Base-by-base conservation (phyloP, 371 early-diverging fungal species). In the Mucor circinelloides region DNA sequence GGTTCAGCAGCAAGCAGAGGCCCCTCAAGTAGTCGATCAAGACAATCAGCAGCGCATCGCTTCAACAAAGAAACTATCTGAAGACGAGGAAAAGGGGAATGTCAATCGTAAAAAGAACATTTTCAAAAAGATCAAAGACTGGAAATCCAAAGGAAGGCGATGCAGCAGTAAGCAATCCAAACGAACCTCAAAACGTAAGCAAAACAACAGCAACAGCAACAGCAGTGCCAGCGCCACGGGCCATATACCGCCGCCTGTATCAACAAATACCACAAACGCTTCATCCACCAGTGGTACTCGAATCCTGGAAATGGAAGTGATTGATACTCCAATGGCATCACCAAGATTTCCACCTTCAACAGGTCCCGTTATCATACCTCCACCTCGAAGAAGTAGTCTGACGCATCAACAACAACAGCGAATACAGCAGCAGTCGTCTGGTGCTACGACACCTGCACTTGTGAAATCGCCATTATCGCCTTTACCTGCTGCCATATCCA, bases 391-490 rank as follows among this genome's bases (percentile, higher is more conserved):
- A 56, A 58, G 64, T 25, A 64, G 58, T 8, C 21, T 57, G 1
- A 56, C 57, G 3, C 34, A 52, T 13, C 48, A 60, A 2, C 60
- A 46, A 19, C 50, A 19, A 3, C 55, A 65, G 10, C 19, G 58
- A 27, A 32, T 65, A 15, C 50, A 42, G 6, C 60, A 54, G 27
- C 67, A 48, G 23, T 54, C 58, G 3, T 56, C 69, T 2, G 66
- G 58, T 6, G 40, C 30, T 13, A 59, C 46, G 12, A 61, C 64
- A 17, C 67, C 52, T 59, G 28, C 60, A 12, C 36, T 67, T 3
- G 80, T 76, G 9, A 74, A 76, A 58, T 77, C 79, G 0, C 76
- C 86, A 15, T 76, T 76, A 1, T 85, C 84, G 6, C 87, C 84
- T 38, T 78, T 82, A 15, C 85, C 79, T 1, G 79, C 85, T 17